Evolutionary conservation across 2,329 filamentous ascomycete genomes (phyloP), one percentile per base, ranked within the genome.

Genomic region (Ophiostoma tasmaniense): DNA sequence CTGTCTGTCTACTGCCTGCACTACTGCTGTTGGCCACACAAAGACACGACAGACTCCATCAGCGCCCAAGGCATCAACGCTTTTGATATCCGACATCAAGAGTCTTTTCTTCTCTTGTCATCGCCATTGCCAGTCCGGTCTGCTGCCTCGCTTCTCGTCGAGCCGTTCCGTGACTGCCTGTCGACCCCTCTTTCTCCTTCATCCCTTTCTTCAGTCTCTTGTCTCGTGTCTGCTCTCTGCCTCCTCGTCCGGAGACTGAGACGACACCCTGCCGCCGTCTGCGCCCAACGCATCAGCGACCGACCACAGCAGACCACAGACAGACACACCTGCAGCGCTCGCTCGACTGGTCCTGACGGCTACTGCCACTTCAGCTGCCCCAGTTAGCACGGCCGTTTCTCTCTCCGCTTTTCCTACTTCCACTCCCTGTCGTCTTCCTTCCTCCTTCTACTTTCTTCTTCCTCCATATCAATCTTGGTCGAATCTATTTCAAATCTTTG

Each of bases 41-140:
- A n/a, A 45, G 17, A 45, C 4, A 45, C 42, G 42, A 45, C 17
- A 45, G 42, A 45, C 39, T 42, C 68, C 62, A 64, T 55, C 68
- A 64, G 35, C 68, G 61, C 42, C 65, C 68, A 67, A 67, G 65
- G 65, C 68, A 67, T 67, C 68, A 33, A 66, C 20, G 22, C 33
- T n/a, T 11, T 62, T 30, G 30, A 62, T 33, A 30, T 61, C 25
- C 25, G 17, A 17, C 55, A 61, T 28, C 25, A 20, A 13, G 11
- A 39, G 13, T 39, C 37, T 39, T 11, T 10, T 50, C 17, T 55
- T 25, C 50, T 55, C 50, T 55, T 55, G n/a, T 14, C 50, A 55
- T 13, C n/a, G 8, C 37, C 37, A 3, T 2, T 39, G 2, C n/a
- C 22, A 22, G 50, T 22, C 50, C 50, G 11, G 22, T 22, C 50